Evolutionary conservation across 2,329 filamentous ascomycete species (phyloP), one percentile per base, ranked within the genome.

Genomic region (Penicillium sp.): DNA sequence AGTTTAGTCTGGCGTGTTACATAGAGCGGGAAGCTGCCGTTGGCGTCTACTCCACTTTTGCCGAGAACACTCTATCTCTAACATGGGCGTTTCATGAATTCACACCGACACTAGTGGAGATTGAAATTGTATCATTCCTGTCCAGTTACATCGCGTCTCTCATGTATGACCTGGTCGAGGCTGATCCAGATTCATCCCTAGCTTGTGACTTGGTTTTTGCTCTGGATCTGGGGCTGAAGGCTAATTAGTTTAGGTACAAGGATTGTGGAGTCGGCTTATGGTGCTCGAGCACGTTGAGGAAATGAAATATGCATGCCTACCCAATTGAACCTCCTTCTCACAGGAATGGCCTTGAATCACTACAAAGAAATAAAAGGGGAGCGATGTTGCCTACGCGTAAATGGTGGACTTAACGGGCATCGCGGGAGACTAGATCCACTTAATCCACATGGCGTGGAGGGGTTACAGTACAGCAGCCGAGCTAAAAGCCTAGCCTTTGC

Each of bases 51-150:
- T 58, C 58, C 58, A 60, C 58, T 56, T 52, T 47, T 46, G 14
- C 29, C 24, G 50, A 54, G 33, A 16, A 33, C 55, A 52, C 54
- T 57, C 13, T 59, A 59, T 56, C 60, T 60, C 53, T 52, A 19
- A 61, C 60, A 61, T 35, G 37, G 56, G 54, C 56, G 58, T 61
- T 58, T 63, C 58, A 61, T 35, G 22, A 37, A 47, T 43, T 46
- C 56, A 56, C 49, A 42, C 49, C n/a, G 48, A 39, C 24, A 39
- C 24, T 26, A 21, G 48, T 50, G 48, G 48, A 39, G 48, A 50
- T 33, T 24, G 33, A 13, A 6, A 42, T 42, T 50, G 22, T 39
- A 21, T 50, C 48, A 50, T 50, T 21, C 7, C 21, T 29, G 29
- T 42, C 48, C 48, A 42, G 9, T 50, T 19, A 42, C 10, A 50